Evolutionary conservation across 371 early-diverging fungal genomes (phyloP).

Genomic region (Rhizomucor pusillus): DNA sequence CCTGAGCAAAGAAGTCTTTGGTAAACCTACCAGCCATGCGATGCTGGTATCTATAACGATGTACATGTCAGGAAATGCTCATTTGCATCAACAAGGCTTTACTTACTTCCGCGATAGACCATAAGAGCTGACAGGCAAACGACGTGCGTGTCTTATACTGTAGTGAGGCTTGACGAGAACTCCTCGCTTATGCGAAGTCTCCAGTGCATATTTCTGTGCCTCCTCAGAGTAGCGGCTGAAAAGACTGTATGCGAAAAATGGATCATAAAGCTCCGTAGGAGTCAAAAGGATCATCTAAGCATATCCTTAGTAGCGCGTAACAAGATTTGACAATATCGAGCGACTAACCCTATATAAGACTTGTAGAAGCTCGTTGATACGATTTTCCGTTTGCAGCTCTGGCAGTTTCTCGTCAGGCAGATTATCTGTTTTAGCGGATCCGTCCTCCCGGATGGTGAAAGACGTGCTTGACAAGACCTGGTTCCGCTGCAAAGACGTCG

Average conservation of each 20-base stretch:
- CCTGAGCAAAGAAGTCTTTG: slow-evolving; percentile 22
- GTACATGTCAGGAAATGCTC: no score
- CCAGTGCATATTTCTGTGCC: slow-evolving; percentile 14
- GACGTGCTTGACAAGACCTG: no score
- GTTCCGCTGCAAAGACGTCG: no score
- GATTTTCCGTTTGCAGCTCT: no score
- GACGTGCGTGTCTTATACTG: slow-evolving; percentile 22
- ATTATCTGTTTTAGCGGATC: no score
- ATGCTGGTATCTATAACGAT: slow-evolving; percentile 17
- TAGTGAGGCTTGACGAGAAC: slow-evolving; percentile 27
- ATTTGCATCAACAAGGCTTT: neutral
- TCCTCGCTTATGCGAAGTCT: slow-evolving; percentile 14
- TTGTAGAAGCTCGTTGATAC: no score
- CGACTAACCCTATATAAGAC: no score
- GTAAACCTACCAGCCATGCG: slow-evolving; percentile 20
- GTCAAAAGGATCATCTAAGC: slow-evolving; percentile 55
- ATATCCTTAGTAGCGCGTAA: no score
- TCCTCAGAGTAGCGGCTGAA: slow-evolving; percentile 28
- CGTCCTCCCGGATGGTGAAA: no score
- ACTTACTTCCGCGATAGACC: slow-evolving; percentile 26
- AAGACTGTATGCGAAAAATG: slow-evolving; percentile 39
- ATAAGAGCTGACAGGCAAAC: slow-evolving; percentile 47
- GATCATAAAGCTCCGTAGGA: slow-evolving; percentile 46
- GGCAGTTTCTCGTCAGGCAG: no score
- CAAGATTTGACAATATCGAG: no score